phyloP scores from a whole-genome alignment of 169 alveolate species.

The Plasmodium fragile region DNA sequence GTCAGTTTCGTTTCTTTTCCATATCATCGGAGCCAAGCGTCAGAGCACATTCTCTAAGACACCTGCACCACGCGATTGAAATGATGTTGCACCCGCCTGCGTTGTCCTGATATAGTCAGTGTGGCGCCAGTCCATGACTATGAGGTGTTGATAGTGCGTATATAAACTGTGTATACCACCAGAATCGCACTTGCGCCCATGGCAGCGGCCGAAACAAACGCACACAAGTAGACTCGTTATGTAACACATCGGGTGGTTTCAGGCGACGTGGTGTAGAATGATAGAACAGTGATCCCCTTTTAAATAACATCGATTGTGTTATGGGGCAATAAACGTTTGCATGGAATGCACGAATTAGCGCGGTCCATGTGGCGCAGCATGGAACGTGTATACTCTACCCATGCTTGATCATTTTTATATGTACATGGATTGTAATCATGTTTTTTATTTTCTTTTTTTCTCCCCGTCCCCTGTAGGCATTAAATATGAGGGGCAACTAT shows the following conservation, averaged over 20 bases:
- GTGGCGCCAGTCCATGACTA: not conserved
- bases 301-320: not conserved
- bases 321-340: not conserved
- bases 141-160: not conserved
- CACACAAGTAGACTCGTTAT: not conserved
- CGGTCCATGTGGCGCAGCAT: not conserved
- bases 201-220: not conserved
- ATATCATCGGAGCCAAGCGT: not conserved
- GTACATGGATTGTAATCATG: not conserved
- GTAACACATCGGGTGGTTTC: not conserved
- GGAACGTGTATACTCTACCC: not conserved
- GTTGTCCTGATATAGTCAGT: not conserved
- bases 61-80: not conserved
- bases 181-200: not conserved
- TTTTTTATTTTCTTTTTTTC: not conserved
- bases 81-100: not conserved
- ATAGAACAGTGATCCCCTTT: not conserved
- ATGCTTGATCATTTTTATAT: not conserved
- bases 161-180: not conserved
- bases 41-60: not conserved
- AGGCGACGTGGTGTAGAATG: not conserved
- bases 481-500: constrained; percentile 69
- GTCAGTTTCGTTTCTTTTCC: not conserved
- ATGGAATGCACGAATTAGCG: not conserved
- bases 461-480: constrained; percentile 1